Evolutionary conservation across 2,329 filamentous ascomycete genomes (phyloP).

Genomic region (Macroventuria anomochaeta): DNA sequence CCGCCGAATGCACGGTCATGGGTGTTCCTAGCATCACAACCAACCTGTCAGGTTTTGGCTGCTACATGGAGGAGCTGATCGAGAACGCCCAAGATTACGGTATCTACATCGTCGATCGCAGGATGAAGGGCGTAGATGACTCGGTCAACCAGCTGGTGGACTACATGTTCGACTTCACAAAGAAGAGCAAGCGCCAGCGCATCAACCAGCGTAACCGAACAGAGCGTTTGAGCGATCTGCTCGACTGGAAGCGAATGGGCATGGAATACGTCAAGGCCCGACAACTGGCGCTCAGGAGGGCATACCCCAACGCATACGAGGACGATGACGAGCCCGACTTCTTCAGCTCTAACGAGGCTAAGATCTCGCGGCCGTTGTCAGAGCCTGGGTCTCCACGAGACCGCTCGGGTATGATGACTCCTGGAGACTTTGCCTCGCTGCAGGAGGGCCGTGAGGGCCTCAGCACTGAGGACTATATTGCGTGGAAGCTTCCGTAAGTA

Average conservation of each 20-base stretch:
- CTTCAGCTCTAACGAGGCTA: conserved; percentile 90
- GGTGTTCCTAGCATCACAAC: conserved; percentile 98
- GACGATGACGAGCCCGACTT: conserved; percentile 82
- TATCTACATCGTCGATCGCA: conserved; percentile 97
- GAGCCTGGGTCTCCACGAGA: conserved; percentile 92
- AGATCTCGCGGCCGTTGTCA: conserved; percentile 92
- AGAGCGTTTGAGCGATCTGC: conserved; percentile 88
- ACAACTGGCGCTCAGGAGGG: conserved; percentile 87
- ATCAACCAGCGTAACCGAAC: conserved; percentile 99
- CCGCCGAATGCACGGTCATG: conserved; percentile 98
- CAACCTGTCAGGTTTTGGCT: conserved; percentile 96
- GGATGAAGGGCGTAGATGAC: conserved; percentile 94
- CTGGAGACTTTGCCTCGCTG: conserved; percentile 93
- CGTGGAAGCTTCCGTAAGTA: conserved; percentile 97
- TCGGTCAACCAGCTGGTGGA: conserved; percentile 93
- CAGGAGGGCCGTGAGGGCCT: conserved; percentile 94
- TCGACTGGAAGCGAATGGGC: conserved; percentile 99
- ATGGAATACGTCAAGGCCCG: conserved; percentile 99
- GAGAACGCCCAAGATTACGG: conserved; percentile 98
- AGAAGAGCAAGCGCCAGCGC: conserved; percentile 91
- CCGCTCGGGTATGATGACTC: conserved; percentile 96
- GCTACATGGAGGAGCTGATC: conserved; percentile 99
- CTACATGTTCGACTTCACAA: conserved; percentile 92
- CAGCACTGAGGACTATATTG: conserved; percentile 95
- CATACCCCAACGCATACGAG: conserved; percentile 86